Base-by-base conservation (phyloP, 805 yeast species). In the Saccharomycopsis olivae region DNA sequence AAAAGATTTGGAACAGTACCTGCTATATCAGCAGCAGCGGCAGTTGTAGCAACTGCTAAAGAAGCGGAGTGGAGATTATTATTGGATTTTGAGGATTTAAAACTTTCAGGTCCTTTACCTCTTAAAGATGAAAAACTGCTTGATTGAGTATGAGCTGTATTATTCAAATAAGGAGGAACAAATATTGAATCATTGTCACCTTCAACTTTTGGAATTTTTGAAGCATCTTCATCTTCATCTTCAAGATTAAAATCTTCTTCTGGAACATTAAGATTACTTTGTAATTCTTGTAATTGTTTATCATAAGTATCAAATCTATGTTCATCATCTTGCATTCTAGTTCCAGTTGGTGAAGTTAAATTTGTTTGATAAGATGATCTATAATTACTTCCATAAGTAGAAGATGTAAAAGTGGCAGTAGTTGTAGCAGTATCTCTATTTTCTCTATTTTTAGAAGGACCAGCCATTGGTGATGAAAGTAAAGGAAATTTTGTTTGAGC, bases 101-200 rank as follows among this genome's bases (percentile, higher is more conserved):
- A 43, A 16, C 44, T 43, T 24, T 39, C 44, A n/a, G 30, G 41
- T 18, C 47, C 44, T 16, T 36, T 40, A n/a, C n/a, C n/a, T 24
- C 30, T 20, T 5, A 35, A 24, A 13, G 38, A 35, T n/a, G 44
- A 40, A 30, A 43, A 40, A 23, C 46, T 44, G 10, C 35, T 32
- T 5, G 36, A 19, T 36, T 37, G 46, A 10, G 42, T 43, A 21
- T 44, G 48, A 8, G 43, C 44, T n/a, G 45, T 40, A 29, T 46
- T 46, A 35, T 46, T 46, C 32, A 46, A 33, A 24, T 46, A 46
- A 25, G 49, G 47, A 13, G 49, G 49, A 20, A 46, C 44, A 28
- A 40, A 40, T 18, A 46, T 38, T 17, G 41, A 36, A 15, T 25
- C 31, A 23, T 17, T 24, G 9, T 29, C 14, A 18, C 24, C 21